phyloP scores from a whole-genome alignment of 306 rosid species.

The Trichosanthes cucumerina region DNA sequence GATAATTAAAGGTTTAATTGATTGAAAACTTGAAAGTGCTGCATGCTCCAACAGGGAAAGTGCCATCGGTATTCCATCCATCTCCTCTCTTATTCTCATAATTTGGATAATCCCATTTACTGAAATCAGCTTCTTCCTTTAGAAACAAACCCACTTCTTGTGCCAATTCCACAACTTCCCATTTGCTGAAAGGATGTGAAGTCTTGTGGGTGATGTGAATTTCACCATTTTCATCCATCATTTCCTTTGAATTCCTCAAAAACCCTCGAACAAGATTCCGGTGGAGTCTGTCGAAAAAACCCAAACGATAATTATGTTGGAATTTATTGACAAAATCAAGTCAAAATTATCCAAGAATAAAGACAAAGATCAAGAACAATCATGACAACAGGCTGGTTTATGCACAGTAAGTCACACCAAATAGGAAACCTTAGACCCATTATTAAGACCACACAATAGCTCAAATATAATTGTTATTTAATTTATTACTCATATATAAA shows the following conservation, averaged over 20 bases:
- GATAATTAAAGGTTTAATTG: too few relatives aligned
- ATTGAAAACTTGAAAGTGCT: background rate
- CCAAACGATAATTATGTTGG: too few relatives aligned
- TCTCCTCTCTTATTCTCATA: background rate
- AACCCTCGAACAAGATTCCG: slow-evolving; percentile 17
- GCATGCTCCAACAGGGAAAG: background rate
- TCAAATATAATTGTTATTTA: too few relatives aligned
- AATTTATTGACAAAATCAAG: too few relatives aligned
- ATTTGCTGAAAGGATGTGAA: background rate
- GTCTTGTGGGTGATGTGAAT: slow-evolving; percentile 44
- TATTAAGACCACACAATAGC: too few relatives aligned
- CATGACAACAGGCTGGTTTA: too few relatives aligned
- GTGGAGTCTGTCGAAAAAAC: slow-evolving; percentile 17
- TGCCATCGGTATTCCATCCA: background rate
- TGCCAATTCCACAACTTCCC: background rate
- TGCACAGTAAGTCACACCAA: too few relatives aligned
- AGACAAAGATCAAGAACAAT: too few relatives aligned
- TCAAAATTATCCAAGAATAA: too few relatives aligned
- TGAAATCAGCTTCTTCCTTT: background rate
- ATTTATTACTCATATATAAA: too few relatives aligned
- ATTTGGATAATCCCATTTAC: background rate
- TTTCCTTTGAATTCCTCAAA: slow-evolving; percentile 4
- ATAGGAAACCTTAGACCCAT: too few relatives aligned
- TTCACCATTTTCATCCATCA: slow-evolving; percentile 14
- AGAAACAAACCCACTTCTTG: background rate